Evolutionary conservation across 2,329 filamentous ascomycete species (phyloP).

Genomic region (Pseudogymnoascus sp.): DNA sequence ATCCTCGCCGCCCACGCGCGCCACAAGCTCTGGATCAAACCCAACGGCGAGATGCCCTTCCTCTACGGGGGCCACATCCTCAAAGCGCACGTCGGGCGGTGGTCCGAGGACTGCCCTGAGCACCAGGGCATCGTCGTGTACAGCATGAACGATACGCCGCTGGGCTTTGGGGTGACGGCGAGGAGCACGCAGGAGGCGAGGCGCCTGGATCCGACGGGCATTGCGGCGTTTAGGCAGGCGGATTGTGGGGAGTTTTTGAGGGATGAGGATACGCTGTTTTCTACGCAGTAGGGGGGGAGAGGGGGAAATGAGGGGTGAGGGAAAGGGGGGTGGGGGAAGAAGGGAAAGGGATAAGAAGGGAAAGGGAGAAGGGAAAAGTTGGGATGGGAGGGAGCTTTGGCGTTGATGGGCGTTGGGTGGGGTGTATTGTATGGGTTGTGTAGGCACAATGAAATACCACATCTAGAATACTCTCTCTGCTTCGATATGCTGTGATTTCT

Average conservation of each 20-base stretch:
- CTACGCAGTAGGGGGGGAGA: slow-evolving; percentile 29
- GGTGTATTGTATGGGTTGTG: slow-evolving; percentile 3
- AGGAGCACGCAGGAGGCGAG: slow-evolving; percentile 75
- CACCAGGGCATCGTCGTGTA: slow-evolving; percentile 87
- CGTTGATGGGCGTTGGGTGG: not conserved
- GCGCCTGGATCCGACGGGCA: slow-evolving; percentile 79
- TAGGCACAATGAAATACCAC: slow-evolving; percentile 3
- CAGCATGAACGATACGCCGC: slow-evolving; percentile 85
- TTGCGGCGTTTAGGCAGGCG: slow-evolving; percentile 83
- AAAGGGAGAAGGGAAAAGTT: not conserved
- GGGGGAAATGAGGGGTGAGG: slow-evolving; percentile 31
- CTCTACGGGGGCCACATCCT: slow-evolving; percentile 83
- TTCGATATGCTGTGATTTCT: not conserved
- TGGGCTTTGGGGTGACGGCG: slow-evolving; percentile 90
- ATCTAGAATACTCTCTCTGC: not conserved
- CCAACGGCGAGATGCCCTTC: slow-evolving; percentile 96
- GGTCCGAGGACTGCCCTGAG: slow-evolving; percentile 86
- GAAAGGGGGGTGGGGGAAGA: not conserved
- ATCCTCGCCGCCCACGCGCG: slow-evolving; percentile 84
- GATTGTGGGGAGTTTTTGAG: slow-evolving; percentile 93
- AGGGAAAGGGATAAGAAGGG: not conserved
- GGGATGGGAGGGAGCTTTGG: not conserved
- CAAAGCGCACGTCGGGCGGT: slow-evolving; percentile 67
- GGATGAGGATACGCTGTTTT: slow-evolving; percentile 63
- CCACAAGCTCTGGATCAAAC: slow-evolving; percentile 96